Evolutionary conservation across 768 basidiomycete genomes (phyloP).

Genomic region (Lenzites betulinus): DNA sequence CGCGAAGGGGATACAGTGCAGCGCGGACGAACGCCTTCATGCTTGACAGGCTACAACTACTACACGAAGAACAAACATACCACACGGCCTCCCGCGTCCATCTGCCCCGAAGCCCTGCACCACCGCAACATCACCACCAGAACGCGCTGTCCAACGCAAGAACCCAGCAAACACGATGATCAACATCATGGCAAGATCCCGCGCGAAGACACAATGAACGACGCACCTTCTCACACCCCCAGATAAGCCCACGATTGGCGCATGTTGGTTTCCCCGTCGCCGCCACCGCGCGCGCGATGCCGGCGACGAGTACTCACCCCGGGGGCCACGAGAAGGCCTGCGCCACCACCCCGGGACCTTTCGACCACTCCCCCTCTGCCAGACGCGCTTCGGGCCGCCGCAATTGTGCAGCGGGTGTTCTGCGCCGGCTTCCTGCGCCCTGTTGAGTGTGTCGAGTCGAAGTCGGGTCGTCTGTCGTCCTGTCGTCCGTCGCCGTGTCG

Average conservation of each 20-base stretch:
- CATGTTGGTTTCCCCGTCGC: conserved; percentile 11
- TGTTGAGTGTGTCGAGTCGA: neutral
- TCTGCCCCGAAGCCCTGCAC: too few relatives aligned
- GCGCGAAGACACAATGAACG: too few relatives aligned
- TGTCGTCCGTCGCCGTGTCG: conserved; percentile 4
- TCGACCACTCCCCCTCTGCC: conserved; percentile 15
- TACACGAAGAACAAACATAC: neutral
- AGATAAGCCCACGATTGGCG: conserved; percentile 3
- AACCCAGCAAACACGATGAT: too few relatives aligned
- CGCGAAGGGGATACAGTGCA: too few relatives aligned
- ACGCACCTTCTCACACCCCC: too few relatives aligned
- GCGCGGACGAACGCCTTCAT: too few relatives aligned
- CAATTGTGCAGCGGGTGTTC: conserved; percentile 3
- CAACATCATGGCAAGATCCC: too few relatives aligned
- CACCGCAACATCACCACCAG: too few relatives aligned
- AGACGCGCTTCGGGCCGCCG: conserved; percentile 7
- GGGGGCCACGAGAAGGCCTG: conserved; percentile 22
- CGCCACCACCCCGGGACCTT: conserved; percentile 18
- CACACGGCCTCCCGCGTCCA: too few relatives aligned
- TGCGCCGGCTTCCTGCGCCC: conserved; percentile 12
- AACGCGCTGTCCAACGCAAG: too few relatives aligned
- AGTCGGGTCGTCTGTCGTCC: too few relatives aligned
- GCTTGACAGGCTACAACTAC: too few relatives aligned
- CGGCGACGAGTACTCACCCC: conserved; percentile 19
- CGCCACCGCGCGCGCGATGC: neutral